Base-by-base conservation (phyloP, 129 eudicot genomes). In the Gnaphalium uliginosum region DNA sequence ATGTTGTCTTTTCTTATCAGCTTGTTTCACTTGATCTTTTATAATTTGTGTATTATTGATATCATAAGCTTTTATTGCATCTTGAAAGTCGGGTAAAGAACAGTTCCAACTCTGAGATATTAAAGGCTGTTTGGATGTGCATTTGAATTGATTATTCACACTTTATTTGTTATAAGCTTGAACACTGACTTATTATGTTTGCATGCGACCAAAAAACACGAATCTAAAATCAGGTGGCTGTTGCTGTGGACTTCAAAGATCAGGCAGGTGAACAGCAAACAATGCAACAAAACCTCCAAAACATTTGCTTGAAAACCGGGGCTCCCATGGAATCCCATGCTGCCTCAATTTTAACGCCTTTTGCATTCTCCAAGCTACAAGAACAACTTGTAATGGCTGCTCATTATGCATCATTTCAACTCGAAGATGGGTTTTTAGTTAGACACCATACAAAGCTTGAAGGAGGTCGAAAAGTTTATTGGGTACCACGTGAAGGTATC, bases 271-370 rank as follows among this genome's bases (percentile, higher is more conserved):
- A 95, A 81, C 99, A 95, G 53, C 97, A 89, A 81, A 91, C 96
- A 63, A 95, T 91, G 99, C 97, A 91, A 80, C 99, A 95, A 76
- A 95, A 95, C 72, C 86, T 95, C 39, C 99, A 95, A 85, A 95
- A 91, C 81, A 92, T 95, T 6, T 87, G 90, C 85, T 86, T 95
- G 33, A 95, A 95, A 87, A 95, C 99, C 0, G 97, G 97, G 17
- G 96, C 99, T 4, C 97, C 99, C 13, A 95, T 91, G 99, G 99
- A 95, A 85, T 91, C 99, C 5, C 96, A 95, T 68, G 97, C 99
- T 1, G 90, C 99, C 63, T 70, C 92, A 27, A 73, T 95, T 39
- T 85, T 95, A 43, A 95, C 99, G 25, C 99, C 99, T 41, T 91
- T 80, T 30, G 97, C 99, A 27, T 95, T 95, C 66, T 87, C 97